These are phyloP conservation scores for Pigoraptor vietnamica DNA, from an alignment of 78 protist species.

Conservation along the genomic window DNA sequence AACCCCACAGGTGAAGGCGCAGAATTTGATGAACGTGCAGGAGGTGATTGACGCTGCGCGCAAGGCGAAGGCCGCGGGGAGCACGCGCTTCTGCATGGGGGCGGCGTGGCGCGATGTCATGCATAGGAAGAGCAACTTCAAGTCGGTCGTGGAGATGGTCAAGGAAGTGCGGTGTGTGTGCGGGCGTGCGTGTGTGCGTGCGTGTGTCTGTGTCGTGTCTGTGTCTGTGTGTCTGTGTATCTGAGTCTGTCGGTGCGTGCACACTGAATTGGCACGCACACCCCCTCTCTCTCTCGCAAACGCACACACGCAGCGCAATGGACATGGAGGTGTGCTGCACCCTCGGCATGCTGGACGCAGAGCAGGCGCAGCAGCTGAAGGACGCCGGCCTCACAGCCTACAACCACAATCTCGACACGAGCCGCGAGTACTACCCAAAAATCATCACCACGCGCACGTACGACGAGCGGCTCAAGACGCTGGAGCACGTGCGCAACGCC, in stretches of 20 bases:
- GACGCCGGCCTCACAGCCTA: conserved; percentile 68
- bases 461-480: conserved; percentile 65
- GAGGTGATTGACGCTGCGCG: conserved; percentile 41
- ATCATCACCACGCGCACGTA: conserved; percentile 60
- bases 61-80: conserved; percentile 47
- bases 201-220: not conserved
- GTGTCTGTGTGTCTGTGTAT: too few relatives aligned
- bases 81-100: conserved; percentile 76
- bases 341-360: conserved; percentile 50
- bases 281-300: not conserved
- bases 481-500: conserved; percentile 53
- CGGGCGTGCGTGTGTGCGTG: not conserved
- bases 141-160: conserved; percentile 46
- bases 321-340: conserved; percentile 71
- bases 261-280: not conserved
- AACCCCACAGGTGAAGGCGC: too few relatives aligned
- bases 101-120: conserved; percentile 67
- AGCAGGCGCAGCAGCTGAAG: conserved; percentile 59
- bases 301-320: not conserved
- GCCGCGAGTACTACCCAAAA: conserved; percentile 51
- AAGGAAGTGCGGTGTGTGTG: conserved; percentile 15
- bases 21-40: not conserved
- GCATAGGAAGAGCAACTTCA: conserved; percentile 19
- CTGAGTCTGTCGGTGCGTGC: too few relatives aligned
- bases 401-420: conserved; percentile 75